phyloP scores from a whole-genome alignment of 2,329 filamentous ascomycete genomes.

The Helminthosporium solani region DNA sequence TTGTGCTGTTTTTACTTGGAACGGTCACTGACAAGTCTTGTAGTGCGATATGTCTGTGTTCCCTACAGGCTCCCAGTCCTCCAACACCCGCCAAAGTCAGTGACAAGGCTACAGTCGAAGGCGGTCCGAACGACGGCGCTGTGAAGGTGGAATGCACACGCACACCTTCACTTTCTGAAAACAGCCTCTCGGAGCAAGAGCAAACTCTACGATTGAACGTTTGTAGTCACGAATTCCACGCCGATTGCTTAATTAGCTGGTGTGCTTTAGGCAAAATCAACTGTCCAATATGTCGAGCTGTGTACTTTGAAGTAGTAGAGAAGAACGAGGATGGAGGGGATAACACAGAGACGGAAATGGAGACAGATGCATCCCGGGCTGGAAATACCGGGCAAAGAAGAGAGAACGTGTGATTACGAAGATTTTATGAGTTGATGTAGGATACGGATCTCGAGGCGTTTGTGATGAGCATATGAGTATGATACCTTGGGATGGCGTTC shows the following conservation, averaged over 20 bases:
- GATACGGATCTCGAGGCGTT: not conserved
- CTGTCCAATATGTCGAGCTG: constrained; percentile 34
- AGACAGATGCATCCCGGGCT: not conserved
- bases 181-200: constrained; percentile 12
- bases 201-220: constrained; percentile 27
- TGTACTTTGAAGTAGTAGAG: constrained; percentile 18
- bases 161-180: constrained; percentile 3
- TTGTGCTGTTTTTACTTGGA: not conserved
- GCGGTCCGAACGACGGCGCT: not conserved
- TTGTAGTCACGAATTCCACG: constrained; percentile 35
- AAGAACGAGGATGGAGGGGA: constrained; percentile 10
- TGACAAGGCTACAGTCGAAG: constrained; percentile 1
- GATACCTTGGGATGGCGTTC: not conserved
- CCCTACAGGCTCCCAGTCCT: constrained; percentile 24
- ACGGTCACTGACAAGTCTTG: constrained; percentile 6
- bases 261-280: constrained; percentile 30
- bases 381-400: not conserved
- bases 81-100: constrained; percentile 29
- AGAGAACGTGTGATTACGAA: not conserved
- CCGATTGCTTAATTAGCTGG: constrained; percentile 35
- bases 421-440: not conserved
- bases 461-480: not conserved
- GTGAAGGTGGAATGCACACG: not conserved
- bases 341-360: not conserved
- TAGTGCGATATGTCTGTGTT: constrained; percentile 38